Conservation (phyloP, 345 rosid species). For the Sapria himalayana region DNA sequence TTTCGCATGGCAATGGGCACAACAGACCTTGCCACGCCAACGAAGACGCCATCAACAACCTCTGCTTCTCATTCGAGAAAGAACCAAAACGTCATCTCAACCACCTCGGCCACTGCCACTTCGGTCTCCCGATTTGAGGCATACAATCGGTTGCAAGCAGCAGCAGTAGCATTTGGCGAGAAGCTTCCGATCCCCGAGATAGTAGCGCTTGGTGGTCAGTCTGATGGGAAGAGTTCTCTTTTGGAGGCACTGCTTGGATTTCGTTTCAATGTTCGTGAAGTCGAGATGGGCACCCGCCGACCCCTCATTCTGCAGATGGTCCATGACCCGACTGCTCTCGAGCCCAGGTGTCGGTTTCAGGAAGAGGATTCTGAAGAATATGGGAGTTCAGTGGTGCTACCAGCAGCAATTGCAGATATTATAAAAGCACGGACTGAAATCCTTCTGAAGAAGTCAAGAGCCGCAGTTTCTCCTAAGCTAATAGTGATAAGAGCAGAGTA, state of each 20-base stretch:
- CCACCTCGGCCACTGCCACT: slow-evolving; percentile 13
- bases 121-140: slow-evolving; percentile 56
- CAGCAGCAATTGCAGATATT: slow-evolving; percentile 55
- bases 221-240: slow-evolving; percentile 90
- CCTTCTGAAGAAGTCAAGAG: slow-evolving; percentile 45
- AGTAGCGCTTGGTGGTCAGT: slow-evolving; percentile 88
- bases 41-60: slow-evolving; percentile 28
- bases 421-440: slow-evolving; percentile 61
- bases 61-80: slow-evolving; percentile 9
- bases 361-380: slow-evolving; percentile 92
- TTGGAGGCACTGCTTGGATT: slow-evolving; percentile 88
- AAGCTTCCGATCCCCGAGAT: slow-evolving; percentile 93
- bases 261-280: slow-evolving; percentile 88
- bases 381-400: slow-evolving; percentile 50
- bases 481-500: slow-evolving; percentile 96
- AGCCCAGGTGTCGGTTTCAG: slow-evolving; percentile 89
- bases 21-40: slow-evolving; percentile 24
- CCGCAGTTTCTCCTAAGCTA: slow-evolving; percentile 83
- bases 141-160: slow-evolving; percentile 85
- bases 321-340: slow-evolving; percentile 63
- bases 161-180: slow-evolving; percentile 93
- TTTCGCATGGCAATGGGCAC: slow-evolving; percentile 7
- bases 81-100: slow-evolving; percentile 14
- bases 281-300: slow-evolving; percentile 92
- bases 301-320: slow-evolving; percentile 95